These are phyloP conservation scores for Podaxis mareebaensis DNA, from an alignment of 768 basidiomycete species.

Conservation along the genomic window DNA sequence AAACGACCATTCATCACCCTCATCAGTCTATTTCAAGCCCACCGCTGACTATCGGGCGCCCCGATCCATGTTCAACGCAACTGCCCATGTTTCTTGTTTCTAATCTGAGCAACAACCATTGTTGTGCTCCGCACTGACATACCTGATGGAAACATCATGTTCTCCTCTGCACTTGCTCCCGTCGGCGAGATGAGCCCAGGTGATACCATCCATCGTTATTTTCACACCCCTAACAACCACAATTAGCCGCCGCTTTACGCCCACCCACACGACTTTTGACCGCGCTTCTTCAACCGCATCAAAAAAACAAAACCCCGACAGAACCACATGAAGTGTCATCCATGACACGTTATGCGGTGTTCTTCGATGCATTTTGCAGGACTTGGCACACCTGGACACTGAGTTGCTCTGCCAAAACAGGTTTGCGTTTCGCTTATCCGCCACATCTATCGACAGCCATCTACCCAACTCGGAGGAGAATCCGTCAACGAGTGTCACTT, in stretches of 20 bases:
- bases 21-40: no score
- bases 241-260: neutral
- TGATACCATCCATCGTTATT: neutral
- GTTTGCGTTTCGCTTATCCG: neutral
- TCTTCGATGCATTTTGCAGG: neutral
- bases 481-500: neutral
- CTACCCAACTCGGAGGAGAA: neutral
- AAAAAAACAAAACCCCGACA: neutral
- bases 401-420: neutral
- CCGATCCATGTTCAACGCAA: no score
- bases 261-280: neutral
- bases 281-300: neutral
- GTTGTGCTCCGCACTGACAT: no score
- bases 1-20: neutral
- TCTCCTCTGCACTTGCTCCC: no score
- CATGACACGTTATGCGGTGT: neutral
- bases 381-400: neutral
- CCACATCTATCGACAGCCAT: neutral
- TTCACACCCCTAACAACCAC: no score
- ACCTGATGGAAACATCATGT: no score
- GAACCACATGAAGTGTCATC: neutral
- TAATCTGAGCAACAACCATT: no score
- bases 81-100: no score
- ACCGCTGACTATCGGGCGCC: no score
- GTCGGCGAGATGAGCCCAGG: neutral